Percentiles rank a stretch among this genome's conserved stretches.
These are phyloP conservation scores for Cyclostephanos invisitatus DNA, from an alignment of 108 stramenopile species.

Conservation along the genomic window DNA sequence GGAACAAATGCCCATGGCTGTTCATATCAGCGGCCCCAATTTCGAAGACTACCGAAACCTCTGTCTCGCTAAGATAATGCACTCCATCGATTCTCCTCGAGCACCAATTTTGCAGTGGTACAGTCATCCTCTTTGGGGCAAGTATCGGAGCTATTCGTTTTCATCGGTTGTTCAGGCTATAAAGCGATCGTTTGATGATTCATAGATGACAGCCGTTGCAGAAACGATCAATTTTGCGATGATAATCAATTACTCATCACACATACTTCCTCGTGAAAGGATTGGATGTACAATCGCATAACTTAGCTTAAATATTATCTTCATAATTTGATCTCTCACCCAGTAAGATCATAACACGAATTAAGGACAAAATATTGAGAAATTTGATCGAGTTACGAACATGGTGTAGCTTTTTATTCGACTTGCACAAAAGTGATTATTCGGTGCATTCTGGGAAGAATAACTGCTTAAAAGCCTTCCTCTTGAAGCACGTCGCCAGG, in stretches of 20 bases:
- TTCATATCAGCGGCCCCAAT: conserved; percentile 35
- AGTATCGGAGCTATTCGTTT: conserved; percentile 58
- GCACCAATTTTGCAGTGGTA: conserved; percentile 53
- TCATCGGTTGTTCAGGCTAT: conserved; percentile 38
- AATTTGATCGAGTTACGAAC: background rate
- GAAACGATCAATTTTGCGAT: background rate
- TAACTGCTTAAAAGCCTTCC: conserved; percentile 74
- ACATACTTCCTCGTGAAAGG: too few species aligned
- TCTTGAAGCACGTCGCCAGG: conserved; percentile 85
- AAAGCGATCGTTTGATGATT: conserved; percentile 14
- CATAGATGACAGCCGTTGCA: background rate
- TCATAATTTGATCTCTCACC: too few species aligned
- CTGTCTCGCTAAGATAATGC: conserved; percentile 73
- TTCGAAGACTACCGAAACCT: conserved; percentile 67
- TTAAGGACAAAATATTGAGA: background rate
- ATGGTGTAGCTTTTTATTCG: background rate
- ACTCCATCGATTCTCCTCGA: conserved; percentile 72
- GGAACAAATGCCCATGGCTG: conserved; percentile 17
- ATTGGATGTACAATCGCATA: too few species aligned
- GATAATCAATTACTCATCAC: background rate
- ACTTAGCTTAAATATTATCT: too few species aligned
- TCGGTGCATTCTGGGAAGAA: conserved; percentile 84
- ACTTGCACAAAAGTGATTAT: conserved; percentile 26
- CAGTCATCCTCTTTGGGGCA: conserved; percentile 70
- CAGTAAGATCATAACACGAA: too few species aligned